These are phyloP conservation scores for Pythium oligandrum DNA, from an alignment of 352 stramenopile species.

Conservation along the genomic window DNA sequence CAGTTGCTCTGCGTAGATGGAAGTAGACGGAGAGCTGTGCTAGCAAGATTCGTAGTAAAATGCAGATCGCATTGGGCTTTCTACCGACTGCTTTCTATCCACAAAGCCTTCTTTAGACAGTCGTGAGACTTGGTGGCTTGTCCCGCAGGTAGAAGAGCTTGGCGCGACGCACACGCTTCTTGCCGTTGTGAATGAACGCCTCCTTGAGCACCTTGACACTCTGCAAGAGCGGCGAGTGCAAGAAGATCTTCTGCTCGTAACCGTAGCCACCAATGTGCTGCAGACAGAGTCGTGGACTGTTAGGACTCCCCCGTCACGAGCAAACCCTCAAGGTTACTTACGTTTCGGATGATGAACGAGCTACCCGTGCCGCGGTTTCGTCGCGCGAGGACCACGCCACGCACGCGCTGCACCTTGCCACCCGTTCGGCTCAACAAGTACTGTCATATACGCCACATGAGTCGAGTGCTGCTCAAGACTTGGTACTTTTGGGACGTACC, in stretches of 20 bases:
- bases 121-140: constrained; percentile 78
- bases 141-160: constrained; percentile 90
- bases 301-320: too few species aligned
- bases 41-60: neutral
- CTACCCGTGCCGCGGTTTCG: constrained; percentile 77
- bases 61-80: neutral
- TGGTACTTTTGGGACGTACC: constrained; percentile 1
- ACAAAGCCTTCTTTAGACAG: constrained; percentile 36
- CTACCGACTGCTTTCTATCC: neutral
- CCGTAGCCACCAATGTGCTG: constrained; percentile 83
- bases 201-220: constrained; percentile 85
- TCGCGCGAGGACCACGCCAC: constrained; percentile 75
- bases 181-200: constrained; percentile 89
- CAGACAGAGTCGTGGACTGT: neutral
- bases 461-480: too few species aligned
- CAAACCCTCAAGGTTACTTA: constrained; percentile 22
- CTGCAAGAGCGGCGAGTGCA: constrained; percentile 85
- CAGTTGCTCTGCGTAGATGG: neutral
- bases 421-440: constrained; percentile 76
- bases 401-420: constrained; percentile 66
- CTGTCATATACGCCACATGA: constrained; percentile 10
- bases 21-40: constrained; percentile 1
- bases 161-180: constrained; percentile 86
- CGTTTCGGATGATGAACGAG: constrained; percentile 85
- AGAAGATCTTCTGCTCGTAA: constrained; percentile 87